Conservation (phyloP, 371 early-diverging fungal genomes). For the Syncephalastrum racemosum region DNA sequence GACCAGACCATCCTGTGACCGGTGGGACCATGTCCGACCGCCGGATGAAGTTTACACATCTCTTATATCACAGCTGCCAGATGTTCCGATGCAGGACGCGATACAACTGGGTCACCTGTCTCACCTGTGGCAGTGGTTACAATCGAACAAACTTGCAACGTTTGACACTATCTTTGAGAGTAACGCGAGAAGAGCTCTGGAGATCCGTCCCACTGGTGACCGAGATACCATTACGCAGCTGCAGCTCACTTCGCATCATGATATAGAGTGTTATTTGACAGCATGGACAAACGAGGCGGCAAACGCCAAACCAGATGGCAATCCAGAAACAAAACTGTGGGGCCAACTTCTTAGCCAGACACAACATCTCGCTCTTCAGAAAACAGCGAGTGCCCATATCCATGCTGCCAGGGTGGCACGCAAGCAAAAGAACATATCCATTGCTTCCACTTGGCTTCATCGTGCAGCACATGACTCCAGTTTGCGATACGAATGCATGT, state of each 20-base stretch:
- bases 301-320: neutral
- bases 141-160: no score
- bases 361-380: neutral
- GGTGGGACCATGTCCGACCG: no score
- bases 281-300: no score
- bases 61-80: no score
- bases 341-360: neutral
- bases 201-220: no score
- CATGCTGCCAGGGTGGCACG: constrained; percentile 35
- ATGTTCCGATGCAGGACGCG: no score
- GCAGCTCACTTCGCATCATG: neutral
- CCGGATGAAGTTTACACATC: no score
- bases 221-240: neutral
- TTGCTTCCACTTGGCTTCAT: constrained; percentile 21
- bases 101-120: no score
- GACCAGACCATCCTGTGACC: no score
- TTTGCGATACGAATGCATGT: constrained; percentile 20
- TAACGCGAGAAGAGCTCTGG: no score
- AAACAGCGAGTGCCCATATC: constrained; percentile 7
- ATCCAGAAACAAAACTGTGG: constrained; percentile 2
- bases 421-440: constrained; percentile 23
- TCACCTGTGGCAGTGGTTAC: no score
- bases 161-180: no score
- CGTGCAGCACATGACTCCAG: constrained; percentile 9
- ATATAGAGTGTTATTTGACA: neutral